Conservation (phyloP, 805 yeast species). For the Myxozyma kluyveri region DNA sequence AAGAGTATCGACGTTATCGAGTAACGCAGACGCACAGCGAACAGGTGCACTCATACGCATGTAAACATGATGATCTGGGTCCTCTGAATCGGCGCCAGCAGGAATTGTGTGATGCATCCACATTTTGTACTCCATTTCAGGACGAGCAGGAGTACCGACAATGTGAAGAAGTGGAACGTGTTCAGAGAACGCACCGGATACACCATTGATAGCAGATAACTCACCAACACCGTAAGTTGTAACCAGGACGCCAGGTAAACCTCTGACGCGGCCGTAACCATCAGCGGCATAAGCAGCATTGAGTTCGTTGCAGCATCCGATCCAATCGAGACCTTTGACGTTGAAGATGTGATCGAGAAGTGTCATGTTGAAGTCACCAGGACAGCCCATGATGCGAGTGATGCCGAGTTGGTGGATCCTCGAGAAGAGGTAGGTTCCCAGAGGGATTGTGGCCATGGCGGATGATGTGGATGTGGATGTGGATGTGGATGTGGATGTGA, state of each 20-base stretch:
- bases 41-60: conserved; percentile 57
- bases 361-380: conserved; percentile 47
- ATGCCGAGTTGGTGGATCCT: conserved; percentile 38
- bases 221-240: conserved; percentile 92
- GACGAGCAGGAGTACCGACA: conserved; percentile 67
- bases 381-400: conserved; percentile 44
- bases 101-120: conserved; percentile 44
- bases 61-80: conserved; percentile 67
- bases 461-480: neutral
- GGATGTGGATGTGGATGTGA: too few species aligned
- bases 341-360: conserved; percentile 42
- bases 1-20: conserved; percentile 48
- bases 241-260: conserved; percentile 61
- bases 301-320: conserved; percentile 84
- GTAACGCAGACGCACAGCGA: conserved; percentile 55
- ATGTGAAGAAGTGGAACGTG: conserved; percentile 75
- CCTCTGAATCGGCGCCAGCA: conserved; percentile 35
- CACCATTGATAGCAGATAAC: conserved; percentile 68
- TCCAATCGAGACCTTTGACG: conserved; percentile 55
- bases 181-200: conserved; percentile 81
- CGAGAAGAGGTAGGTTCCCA: conserved; percentile 28
- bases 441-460: conserved; percentile 29
- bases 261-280: conserved; percentile 71
- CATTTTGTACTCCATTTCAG: conserved; percentile 39
- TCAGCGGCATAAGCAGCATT: conserved; percentile 90